Evolutionary conservation across 192 early-diverging fungal genomes (phyloP), one percentile per base, ranked within the genome.

Genomic region (Entomortierella beljakovae): DNA sequence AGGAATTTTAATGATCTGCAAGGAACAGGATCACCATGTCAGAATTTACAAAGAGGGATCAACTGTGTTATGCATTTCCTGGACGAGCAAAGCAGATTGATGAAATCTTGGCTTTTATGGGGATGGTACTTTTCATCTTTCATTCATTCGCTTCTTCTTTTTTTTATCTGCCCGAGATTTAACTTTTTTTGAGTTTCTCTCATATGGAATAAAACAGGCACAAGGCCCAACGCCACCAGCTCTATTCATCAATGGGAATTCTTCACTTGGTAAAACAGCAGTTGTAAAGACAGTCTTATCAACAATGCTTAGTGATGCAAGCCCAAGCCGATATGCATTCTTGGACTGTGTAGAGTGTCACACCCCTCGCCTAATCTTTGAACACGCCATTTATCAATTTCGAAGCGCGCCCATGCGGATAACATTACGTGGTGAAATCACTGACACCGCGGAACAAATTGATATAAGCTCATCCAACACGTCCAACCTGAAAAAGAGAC

Each of bases 311-410:
- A 50, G 70, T 0, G 43, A 63, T 25, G 23, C 48, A 6, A 43
- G 58, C 4, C 63, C 80, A 3, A 75, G 64, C 56, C 68, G 76
- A 37, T 87, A 74, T 58, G 86, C 88, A 7, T 91, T 86, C 64
- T 66, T 95, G 7, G 91, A 92, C 80, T 93, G 93, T 67, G 80
- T 94, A 8, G 94, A 95, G 73, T 90, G 92, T 56, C 87, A 89
- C 61, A 90, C 92, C 1, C 86, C 91, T 23, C 86, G 94, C 2
- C 81, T 94, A 56, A 67, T 97, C 28, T 94, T 95, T 81, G 94
- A 97, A 52, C 88, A 88, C 26, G 86, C 87, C 18, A 83, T 96
- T 57, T 89, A 92, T 62, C 87, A 92, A 43, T 86, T 90, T 65
- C 67, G 84, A 2, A 88, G 81, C 0, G 80, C 82, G n/a, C 68